phyloP scores from a whole-genome alignment of 2,329 filamentous ascomycete genomes.

The Arthrobotrys entomopaga region DNA sequence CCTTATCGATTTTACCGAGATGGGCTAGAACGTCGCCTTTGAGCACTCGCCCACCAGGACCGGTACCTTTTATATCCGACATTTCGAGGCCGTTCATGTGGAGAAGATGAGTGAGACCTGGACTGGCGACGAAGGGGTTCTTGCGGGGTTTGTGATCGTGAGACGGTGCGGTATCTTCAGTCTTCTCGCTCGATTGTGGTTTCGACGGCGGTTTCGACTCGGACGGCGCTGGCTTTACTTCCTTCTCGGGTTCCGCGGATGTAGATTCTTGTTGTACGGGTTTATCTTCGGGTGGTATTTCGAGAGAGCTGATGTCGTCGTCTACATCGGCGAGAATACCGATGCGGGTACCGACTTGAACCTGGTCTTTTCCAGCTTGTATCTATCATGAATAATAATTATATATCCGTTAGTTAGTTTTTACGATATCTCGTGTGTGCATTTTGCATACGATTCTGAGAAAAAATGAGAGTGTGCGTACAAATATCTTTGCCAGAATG shows the following conservation, averaged over 20 bases:
- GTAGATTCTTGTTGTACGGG: conserved; percentile 55
- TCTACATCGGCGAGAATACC: conserved; percentile 82
- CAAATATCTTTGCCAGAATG: conserved; percentile 82
- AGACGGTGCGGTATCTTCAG: background rate
- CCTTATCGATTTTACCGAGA: conserved; percentile 78
- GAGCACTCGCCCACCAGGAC: conserved; percentile 85
- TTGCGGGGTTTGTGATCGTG: conserved; percentile 37
- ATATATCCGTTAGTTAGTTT: no score
- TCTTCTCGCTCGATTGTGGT: background rate
- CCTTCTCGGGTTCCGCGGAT: conserved; percentile 30
- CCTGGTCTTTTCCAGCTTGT: conserved; percentile 72
- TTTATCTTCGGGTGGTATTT: conserved; percentile 72
- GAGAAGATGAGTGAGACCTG: conserved; percentile 71
- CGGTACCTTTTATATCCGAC: conserved; percentile 84
- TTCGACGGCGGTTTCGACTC: conserved; percentile 1
- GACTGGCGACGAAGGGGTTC: conserved; percentile 75
- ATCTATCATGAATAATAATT: conserved; percentile 58
- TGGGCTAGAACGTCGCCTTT: conserved; percentile 97
- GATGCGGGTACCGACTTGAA: conserved; percentile 83
- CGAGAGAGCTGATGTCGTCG: conserved; percentile 78
- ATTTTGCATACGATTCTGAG: background rate
- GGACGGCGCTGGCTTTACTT: background rate
- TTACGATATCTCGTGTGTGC: no score
- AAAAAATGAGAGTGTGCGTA: conserved; percentile 57
- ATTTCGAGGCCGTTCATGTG: conserved; percentile 80